Base-by-base conservation (phyloP, 768 basidiomycete species). In the Boletales sp. region DNA sequence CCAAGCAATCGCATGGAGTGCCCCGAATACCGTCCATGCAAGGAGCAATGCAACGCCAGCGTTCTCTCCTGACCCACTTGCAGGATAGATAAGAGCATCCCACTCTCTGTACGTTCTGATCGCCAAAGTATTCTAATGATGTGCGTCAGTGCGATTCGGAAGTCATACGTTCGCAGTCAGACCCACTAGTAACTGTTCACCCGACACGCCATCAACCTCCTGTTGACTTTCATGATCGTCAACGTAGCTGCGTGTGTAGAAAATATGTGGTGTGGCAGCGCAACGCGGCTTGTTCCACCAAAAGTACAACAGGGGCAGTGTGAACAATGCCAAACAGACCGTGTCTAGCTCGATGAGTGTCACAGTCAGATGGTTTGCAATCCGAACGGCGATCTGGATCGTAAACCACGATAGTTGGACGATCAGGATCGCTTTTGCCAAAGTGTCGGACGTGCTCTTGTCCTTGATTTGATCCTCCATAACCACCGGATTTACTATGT, bases 301-400 rank as follows among this genome's bases (percentile, higher is more conserved):
- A 14, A 60, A 58, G 19, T 18, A 24, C 14, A 50, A 8, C 19
- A 50, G 19, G 2, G 30, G 19, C 9, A 50, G 1, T n/a, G 48
- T 39, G 8, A 50, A 24, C 2, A 44, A 8, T 12, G 37, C 43
- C 30, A 44, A 38, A 21, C 49, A 50, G 10, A 40, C 38, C 5
- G 43, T 50, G 13, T 50, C 49, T n/a, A 50, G 21, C 37, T 50
- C 37, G n/a, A 40, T n/a, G 2, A 49, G 34, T 0, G 41, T 43
- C 18, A 43, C 43, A 5, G 43, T 13, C 15, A 50, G 43, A 4
- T 40, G 43, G 30, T 40, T 29, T 8, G 11, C 34, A 18, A 48
- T 17, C 41, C 40, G 47, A n/a, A 43, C 41, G 14, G 38, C 13
- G 15, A 49, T 29, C 13, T 49, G 35, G 29, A 17, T 21, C 4